These are phyloP conservation scores for Fusarium piperis DNA, from an alignment of 2,329 filamentous ascomycete genomes.

Conservation along the genomic window DNA sequence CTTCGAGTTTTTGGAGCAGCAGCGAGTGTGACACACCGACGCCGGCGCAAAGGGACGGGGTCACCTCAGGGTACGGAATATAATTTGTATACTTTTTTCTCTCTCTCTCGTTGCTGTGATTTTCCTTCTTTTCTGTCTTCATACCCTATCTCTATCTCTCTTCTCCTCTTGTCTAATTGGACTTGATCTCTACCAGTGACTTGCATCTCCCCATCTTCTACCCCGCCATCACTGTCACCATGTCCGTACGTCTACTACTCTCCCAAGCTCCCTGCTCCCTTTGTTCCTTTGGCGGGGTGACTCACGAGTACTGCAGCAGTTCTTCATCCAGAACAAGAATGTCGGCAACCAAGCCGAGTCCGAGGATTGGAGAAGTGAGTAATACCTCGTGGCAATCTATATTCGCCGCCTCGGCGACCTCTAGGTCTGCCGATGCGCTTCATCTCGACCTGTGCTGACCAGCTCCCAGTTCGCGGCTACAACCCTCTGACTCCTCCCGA, in stretches of 20 bases:
- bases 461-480: slow-evolving; percentile 78
- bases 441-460: slow-evolving; percentile 35
- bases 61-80: slow-evolving; percentile 26
- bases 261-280: slow-evolving; percentile 14
- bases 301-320: slow-evolving; percentile 51
- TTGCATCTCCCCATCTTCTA: slow-evolving; percentile 3
- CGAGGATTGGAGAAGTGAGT: slow-evolving; percentile 85
- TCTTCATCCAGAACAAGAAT: slow-evolving; percentile 82
- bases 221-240: slow-evolving; percentile 31
- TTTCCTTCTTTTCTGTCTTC: background rate
- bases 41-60: slow-evolving; percentile 39
- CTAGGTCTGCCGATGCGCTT: background rate
- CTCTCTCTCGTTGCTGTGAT: background rate
- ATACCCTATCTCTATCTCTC: background rate
- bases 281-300: slow-evolving; percentile 36
- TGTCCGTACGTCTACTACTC: slow-evolving; percentile 39
- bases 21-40: slow-evolving; percentile 38
- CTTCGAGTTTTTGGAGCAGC: slow-evolving; percentile 1
- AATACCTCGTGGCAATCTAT: slow-evolving; percentile 43
- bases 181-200: slow-evolving; percentile 4
- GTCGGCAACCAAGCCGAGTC: slow-evolving; percentile 78
- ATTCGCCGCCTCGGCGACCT: background rate
- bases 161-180: background rate
- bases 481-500: slow-evolving; percentile 93
- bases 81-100: slow-evolving; percentile 13